A percentile compares a stretch with the other conserved stretches of the same genome.
Evolutionary conservation across 2,329 filamentous ascomycete species (phyloP).

Genomic region (Chalaropsis thielavioides): DNA sequence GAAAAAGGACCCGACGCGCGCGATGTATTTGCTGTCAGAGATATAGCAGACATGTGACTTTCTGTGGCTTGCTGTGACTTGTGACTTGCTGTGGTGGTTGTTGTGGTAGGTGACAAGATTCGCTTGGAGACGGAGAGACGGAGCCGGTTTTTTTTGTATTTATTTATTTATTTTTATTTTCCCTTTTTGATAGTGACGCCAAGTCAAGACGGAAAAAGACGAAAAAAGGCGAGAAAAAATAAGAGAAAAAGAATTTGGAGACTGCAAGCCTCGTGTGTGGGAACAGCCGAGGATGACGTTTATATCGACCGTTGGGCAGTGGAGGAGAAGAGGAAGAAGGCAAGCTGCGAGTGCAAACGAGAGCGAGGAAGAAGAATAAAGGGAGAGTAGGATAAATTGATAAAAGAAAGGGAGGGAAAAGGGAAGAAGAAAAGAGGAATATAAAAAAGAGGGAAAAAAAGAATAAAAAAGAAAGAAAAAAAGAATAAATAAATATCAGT

Average conservation of each 20-base stretch:
- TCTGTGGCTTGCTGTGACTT: neutral
- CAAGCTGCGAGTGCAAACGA: neutral
- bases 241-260: neutral
- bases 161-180: neutral
- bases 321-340: neutral
- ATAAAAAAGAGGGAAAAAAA: too few species aligned
- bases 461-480: neutral
- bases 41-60: neutral
- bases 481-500: neutral
- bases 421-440: too few species aligned
- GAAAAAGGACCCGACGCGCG: neutral
- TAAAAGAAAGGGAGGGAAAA: neutral
- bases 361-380: neutral
- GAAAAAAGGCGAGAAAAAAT: neutral
- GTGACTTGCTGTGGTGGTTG: neutral
- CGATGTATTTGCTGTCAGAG: neutral
- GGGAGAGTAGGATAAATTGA: neutral
- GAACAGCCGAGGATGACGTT: conserved; percentile 7
- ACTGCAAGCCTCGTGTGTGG: neutral
- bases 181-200: neutral
- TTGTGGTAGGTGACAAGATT: too few species aligned
- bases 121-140: too few species aligned
- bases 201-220: neutral
- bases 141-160: neutral
- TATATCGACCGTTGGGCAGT: conserved; percentile 3